Percentiles rank a stretch among this genome's conserved stretches.
phyloP scores from a whole-genome alignment of 495 filamentous ascomycete genomes.

The Aspergillus coremiiformis region DNA sequence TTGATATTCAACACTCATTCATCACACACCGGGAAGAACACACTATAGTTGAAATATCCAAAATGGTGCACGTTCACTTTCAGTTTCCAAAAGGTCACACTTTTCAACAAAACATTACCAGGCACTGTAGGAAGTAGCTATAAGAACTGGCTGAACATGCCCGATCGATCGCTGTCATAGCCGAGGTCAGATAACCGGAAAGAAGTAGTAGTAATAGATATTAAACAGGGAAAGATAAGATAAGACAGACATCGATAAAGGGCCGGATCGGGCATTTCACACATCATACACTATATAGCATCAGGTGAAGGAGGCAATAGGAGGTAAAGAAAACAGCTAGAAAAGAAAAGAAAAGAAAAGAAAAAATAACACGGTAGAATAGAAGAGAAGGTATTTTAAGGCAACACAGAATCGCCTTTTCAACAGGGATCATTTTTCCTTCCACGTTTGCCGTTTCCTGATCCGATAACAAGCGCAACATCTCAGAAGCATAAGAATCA shows the following conservation, averaged over 20 bases:
- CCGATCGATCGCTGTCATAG: background rate
- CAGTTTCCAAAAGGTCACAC: background rate
- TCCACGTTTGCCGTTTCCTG: background rate
- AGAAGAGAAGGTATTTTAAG: background rate
- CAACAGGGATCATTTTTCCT: background rate
- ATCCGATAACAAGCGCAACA: background rate
- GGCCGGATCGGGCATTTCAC: background rate
- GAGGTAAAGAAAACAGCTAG: background rate
- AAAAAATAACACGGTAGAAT: constrained; percentile 8
- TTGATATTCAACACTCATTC: background rate
- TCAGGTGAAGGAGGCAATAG: too few species aligned
- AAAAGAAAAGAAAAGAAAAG: background rate
- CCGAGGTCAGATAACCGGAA: background rate
- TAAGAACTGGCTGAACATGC: background rate
- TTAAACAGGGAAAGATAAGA: constrained; percentile 1
- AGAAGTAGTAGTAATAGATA: background rate
- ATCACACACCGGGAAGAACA: background rate
- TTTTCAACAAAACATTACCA: background rate
- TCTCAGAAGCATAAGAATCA: background rate
- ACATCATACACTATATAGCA: background rate
- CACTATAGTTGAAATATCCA: background rate
- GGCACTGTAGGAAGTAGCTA: background rate
- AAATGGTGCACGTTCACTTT: background rate
- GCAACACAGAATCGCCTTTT: background rate
- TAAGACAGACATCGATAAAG: background rate